phyloP scores from a whole-genome alignment of 2,329 filamentous ascomycete genomes.

The Colletotrichum chrysophilum region DNA sequence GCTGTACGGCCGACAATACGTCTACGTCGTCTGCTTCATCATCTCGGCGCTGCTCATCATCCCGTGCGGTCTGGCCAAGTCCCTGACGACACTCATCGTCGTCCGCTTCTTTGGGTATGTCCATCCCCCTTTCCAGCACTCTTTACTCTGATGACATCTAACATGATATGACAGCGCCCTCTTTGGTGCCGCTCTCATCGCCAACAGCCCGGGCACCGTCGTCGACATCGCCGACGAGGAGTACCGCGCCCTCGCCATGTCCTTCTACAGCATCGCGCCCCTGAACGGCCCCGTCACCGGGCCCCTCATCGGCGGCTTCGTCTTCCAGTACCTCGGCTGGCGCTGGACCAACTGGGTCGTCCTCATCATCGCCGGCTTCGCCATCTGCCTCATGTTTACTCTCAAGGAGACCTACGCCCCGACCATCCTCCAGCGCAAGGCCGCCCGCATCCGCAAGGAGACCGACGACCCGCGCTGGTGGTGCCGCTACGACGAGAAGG shows the following conservation, averaged over 20 bases:
- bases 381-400: slow-evolving; percentile 61
- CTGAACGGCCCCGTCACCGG: slow-evolving; percentile 71
- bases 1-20: slow-evolving; percentile 69
- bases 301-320: slow-evolving; percentile 81
- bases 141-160: accelerated
- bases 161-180: slow-evolving; percentile 36
- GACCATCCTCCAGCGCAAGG: slow-evolving; percentile 70
- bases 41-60: slow-evolving; percentile 73
- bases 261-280: slow-evolving; percentile 82
- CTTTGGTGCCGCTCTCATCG: slow-evolving; percentile 80
- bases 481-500: slow-evolving; percentile 78
- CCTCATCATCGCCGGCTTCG: slow-evolving; percentile 72
- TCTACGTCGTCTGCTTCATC: slow-evolving; percentile 71
- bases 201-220: slow-evolving; percentile 82
- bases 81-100: slow-evolving; percentile 71
- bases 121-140: slow-evolving; percentile 23
- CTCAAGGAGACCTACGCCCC: slow-evolving; percentile 81
- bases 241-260: slow-evolving; percentile 81
- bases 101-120: slow-evolving; percentile 73
- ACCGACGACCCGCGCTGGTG: slow-evolving; percentile 76
- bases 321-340: slow-evolving; percentile 81
- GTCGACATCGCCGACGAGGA: slow-evolving; percentile 84
- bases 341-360: slow-evolving; percentile 86
- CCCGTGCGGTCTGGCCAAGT: slow-evolving; percentile 73
- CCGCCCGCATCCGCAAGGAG: slow-evolving; percentile 67